Percentiles rank a stretch among this genome's conserved stretches.
Conservation (phyloP, 2,329 filamentous ascomycete species). For the Colletotrichum aenigma region DNA sequence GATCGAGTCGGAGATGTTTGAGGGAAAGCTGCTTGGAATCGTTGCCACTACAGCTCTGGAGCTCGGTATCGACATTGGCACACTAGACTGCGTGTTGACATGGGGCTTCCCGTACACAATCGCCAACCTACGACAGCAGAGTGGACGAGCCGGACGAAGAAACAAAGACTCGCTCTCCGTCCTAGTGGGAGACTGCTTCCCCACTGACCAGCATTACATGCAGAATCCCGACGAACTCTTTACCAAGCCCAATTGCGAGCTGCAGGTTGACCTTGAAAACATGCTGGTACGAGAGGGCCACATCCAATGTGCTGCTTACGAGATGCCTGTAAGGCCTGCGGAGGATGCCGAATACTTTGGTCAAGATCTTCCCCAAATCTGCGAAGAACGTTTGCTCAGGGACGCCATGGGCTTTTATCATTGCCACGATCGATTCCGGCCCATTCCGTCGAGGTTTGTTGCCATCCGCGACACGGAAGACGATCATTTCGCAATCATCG, state of each 20-base stretch:
- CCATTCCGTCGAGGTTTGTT: constrained; percentile 81
- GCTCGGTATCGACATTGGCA: constrained; percentile 93
- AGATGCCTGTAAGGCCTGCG: constrained; percentile 86
- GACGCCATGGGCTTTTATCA: constrained; percentile 87
- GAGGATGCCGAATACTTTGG: constrained; percentile 84
- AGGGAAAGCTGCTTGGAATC: constrained; percentile 90
- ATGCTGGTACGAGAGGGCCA: constrained; percentile 92
- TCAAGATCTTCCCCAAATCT: constrained; percentile 71
- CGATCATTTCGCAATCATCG: constrained; percentile 91
- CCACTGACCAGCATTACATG: constrained; percentile 97
- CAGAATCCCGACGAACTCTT: constrained; percentile 93
- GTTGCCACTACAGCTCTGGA: constrained; percentile 93
- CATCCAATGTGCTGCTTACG: constrained; percentile 91
- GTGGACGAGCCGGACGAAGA: constrained; percentile 85
- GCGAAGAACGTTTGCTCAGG: constrained; percentile 72
- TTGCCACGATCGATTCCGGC: constrained; percentile 86
- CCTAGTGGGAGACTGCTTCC: constrained; percentile 85
- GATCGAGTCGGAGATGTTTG: constrained; percentile 97
- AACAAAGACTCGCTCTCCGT: constrained; percentile 94
- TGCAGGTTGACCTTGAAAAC: constrained; percentile 92
- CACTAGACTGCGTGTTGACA: constrained; percentile 89
- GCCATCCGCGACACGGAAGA: constrained; percentile 88
- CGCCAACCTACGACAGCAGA: constrained; percentile 92
- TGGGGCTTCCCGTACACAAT: constrained; percentile 97
- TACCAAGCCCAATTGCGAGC: constrained; percentile 84